These are phyloP conservation scores for Eucommia ulmoides DNA, from an alignment of 257 asterid genomes.

Conservation along the genomic window DNA sequence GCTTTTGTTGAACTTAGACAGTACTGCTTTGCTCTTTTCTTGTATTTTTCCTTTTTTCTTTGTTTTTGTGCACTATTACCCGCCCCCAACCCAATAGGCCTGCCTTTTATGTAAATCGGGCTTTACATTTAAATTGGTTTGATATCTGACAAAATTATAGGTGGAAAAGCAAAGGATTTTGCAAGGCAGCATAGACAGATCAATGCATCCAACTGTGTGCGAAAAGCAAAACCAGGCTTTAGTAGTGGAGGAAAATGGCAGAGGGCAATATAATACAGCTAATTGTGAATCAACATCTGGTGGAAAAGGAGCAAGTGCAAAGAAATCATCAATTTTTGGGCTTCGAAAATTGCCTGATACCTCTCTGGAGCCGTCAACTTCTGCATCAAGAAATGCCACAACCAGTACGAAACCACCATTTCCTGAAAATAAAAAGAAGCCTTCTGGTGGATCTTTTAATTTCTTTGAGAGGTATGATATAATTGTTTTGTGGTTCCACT, in stretches of 20 bases:
- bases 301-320: conserved; percentile 21
- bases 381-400: conserved; percentile 20
- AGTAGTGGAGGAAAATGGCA: conserved; percentile 23
- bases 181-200: conserved; percentile 38
- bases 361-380: conserved; percentile 18
- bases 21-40: not conserved
- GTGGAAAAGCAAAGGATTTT: conserved; percentile 82
- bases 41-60: not conserved
- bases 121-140: not conserved
- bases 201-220: conserved; percentile 10
- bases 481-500: no score
- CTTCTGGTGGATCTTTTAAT: conserved; percentile 26
- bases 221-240: conserved; percentile 23
- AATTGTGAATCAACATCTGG: conserved; percentile 17
- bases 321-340: conserved; percentile 18
- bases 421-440: conserved; percentile 38
- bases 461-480: conserved; percentile 86
- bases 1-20: no score
- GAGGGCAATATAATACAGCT: conserved; percentile 23
- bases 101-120: not conserved
- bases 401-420: conserved; percentile 22
- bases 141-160: conserved; percentile 21
- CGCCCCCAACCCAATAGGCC: no score
- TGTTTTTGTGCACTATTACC: no score
- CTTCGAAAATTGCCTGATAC: conserved; percentile 15